A percentile compares a stretch with the other conserved stretches of the same genome.
Conservation (phyloP, 164 flowering plant species). For the Magnolia changhungtana region DNA sequence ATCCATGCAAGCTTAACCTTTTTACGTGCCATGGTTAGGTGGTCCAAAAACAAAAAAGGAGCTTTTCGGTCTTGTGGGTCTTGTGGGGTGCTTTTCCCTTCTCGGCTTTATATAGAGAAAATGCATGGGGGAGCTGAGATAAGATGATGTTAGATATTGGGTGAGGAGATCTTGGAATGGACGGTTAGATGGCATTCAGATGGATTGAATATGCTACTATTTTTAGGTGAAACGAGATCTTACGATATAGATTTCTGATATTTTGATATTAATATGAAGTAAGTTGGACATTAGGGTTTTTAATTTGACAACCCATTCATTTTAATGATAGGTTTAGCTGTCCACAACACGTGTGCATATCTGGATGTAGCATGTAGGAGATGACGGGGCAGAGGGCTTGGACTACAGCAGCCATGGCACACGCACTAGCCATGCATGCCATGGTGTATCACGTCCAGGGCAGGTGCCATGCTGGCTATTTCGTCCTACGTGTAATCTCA, state of each 20-base stretch:
- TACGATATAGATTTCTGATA: no score
- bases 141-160: background rate
- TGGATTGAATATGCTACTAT: background rate
- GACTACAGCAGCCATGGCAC: no score
- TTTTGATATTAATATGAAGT: background rate
- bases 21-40: constrained; percentile 48
- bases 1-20: constrained; percentile 65
- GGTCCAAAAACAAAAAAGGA: background rate
- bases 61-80: background rate
- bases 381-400: no score
- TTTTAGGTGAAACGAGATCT: background rate
- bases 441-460: no score
- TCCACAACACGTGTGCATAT: no score
- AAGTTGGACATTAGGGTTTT: background rate
- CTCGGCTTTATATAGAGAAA: background rate
- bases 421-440: no score
- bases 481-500: no score
- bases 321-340: background rate
- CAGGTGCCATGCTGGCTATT: no score
- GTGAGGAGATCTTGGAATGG: background rate
- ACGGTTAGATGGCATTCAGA: background rate
- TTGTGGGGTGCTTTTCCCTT: background rate
- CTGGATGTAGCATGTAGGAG: no score
- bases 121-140: background rate
- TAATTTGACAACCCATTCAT: background rate